Evolutionary conservation across 192 early-diverging fungal genomes (phyloP).

Genomic region (Coemansia reversa): DNA sequence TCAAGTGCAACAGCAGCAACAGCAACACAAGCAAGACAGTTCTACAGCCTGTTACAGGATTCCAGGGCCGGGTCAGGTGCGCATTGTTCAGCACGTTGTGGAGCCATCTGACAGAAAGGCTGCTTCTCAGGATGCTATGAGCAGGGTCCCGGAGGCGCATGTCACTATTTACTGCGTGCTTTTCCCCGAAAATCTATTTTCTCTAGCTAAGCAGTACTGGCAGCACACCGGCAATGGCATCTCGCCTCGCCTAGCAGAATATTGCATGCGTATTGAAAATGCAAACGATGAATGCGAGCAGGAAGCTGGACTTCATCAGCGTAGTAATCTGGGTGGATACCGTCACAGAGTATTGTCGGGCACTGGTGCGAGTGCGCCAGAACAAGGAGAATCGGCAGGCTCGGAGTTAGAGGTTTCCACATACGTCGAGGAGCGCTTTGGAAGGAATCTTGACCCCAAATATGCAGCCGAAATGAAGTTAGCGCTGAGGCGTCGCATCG

Average conservation of each 20-base stretch:
- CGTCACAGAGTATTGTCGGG: constrained; percentile 5
- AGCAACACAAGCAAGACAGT: constrained; percentile 14
- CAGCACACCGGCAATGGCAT: constrained; percentile 92
- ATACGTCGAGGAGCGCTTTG: constrained; percentile 93
- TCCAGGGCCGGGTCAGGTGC: constrained; percentile 37
- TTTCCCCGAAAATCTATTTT: constrained; percentile 67
- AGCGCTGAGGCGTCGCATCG: constrained; percentile 78
- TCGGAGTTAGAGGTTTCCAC: constrained; percentile 29
- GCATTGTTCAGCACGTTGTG: constrained; percentile 38
- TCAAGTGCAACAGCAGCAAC: constrained; percentile 42
- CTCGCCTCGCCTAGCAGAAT: constrained; percentile 81
- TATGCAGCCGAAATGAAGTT: constrained; percentile 73
- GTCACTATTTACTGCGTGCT: constrained; percentile 68
- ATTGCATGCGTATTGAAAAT: constrained; percentile 71
- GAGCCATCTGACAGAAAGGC: constrained; percentile 42
- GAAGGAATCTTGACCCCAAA: constrained; percentile 76
- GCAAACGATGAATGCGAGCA: constrained; percentile 51
- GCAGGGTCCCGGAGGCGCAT: constrained; percentile 47
- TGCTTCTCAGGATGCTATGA: constrained; percentile 42
- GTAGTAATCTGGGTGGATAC: not conserved
- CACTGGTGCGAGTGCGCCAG: not conserved
- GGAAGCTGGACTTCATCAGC: constrained; percentile 10
- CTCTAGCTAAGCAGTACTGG: constrained; percentile 92
- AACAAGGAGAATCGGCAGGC: constrained; percentile 25
- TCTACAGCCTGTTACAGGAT: constrained; percentile 2